Percentiles rank a stretch among this genome's conserved stretches.
Evolutionary conservation across 306 rosid genomes (phyloP).

Genomic region (Oemleria cerasiformis): DNA sequence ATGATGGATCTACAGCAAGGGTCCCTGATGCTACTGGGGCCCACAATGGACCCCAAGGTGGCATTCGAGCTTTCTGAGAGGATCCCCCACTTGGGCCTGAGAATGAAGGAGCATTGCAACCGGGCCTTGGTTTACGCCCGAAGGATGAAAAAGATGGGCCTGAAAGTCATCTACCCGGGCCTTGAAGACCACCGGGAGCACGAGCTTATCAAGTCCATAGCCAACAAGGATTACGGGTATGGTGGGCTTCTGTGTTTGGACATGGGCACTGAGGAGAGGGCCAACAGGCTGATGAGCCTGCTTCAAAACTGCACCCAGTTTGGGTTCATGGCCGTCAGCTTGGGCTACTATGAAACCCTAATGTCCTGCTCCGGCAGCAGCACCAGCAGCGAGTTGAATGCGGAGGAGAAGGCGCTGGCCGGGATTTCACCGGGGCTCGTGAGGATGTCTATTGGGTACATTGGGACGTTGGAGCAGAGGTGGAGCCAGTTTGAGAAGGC

Average conservation of each 20-base stretch:
- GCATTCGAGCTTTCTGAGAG: conserved; percentile 89
- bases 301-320: conserved; percentile 71
- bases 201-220: conserved; percentile 47
- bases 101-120: conserved; percentile 78
- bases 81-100: conserved; percentile 66
- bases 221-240: conserved; percentile 65
- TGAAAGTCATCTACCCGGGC: conserved; percentile 82
- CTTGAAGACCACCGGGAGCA: conserved; percentile 76
- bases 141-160: conserved; percentile 54
- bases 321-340: conserved; percentile 89
- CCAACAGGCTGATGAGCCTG: conserved; percentile 61
- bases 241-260: conserved; percentile 82
- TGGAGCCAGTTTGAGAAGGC: conserved; percentile 82
- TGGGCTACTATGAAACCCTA: conserved; percentile 88
- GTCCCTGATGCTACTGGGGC: conserved; percentile 78
- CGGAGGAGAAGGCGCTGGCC: conserved; percentile 58
- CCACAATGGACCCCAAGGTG: conserved; percentile 90
- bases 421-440: conserved; percentile 86
- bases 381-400: conserved; percentile 76
- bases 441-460: conserved; percentile 73
- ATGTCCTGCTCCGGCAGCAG: conserved; percentile 94
- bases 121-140: conserved; percentile 59
- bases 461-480: conserved; percentile 84
- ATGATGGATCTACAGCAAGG: conserved; percentile 99
- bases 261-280: conserved; percentile 87